Base-by-base conservation (phyloP, 2,329 filamentous ascomycete genomes). In the Stachybotrys chartarum region DNA sequence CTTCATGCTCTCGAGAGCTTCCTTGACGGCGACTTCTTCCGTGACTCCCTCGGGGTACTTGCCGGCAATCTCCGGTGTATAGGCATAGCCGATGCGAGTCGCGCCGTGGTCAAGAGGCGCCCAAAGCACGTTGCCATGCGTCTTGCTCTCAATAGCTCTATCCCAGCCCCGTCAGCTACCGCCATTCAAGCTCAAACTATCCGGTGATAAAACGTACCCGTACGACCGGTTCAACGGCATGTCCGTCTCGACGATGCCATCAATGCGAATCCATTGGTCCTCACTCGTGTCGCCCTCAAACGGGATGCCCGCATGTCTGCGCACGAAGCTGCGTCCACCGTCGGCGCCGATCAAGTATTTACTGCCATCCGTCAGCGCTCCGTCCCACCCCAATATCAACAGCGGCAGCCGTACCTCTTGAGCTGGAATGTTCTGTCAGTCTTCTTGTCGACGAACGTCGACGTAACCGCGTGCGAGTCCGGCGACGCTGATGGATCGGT, bases 51-150 rank as follows among this genome's bases (percentile, higher is more conserved):
- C 64, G 6, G 68, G 50, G 53, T 75, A 72, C 24, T 63, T 67
- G n/a, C 64, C 68, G 6, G 68, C 68, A 44, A 71, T 65, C 51
- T 74, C 73, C 0, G 73, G 68, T 3, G 72, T 79, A 59, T 79
- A 76, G 0, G 77, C 77, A 57, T 76, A 83, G 5, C 80, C 80
- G 46, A 83, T 79, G 6, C 80, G 72, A 0, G 78, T 80, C 0
- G 73, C 75, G 4, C 77, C 78, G 55, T 78, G 75, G 60, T 83
- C 80, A 0, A 82, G 66, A 4, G 76, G 73, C 3, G 74, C 78
- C 79, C 78, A 83, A 0, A 83, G 68, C 0, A 83, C 77, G 55
- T 81, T 81, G 4, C 79, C 79, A 59, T 82, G 78, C 0, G 75
- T 78, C 0, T 72, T 72, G 30, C 70, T 76, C 60, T 82, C 79